Evolutionary conservation across 306 rosid species (phyloP), one percentile per base, ranked within the genome.

Genomic region (Vachellia collinsii): DNA sequence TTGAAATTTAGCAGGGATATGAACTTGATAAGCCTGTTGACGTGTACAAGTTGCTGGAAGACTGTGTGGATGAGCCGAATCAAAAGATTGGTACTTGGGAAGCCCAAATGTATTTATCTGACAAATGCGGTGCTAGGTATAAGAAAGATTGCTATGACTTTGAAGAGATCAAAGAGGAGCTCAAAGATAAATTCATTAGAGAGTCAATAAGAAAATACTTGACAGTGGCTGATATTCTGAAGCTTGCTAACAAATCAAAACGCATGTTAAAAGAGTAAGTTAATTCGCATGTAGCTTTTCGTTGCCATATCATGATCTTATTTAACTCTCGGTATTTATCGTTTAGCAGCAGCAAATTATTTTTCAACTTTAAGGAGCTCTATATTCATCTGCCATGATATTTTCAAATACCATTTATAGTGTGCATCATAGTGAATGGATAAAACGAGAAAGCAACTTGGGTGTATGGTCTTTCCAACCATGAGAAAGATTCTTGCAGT

Each of bases 241-340:
- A 83, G 77, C 84, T 91, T 77, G 73, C 88, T 68, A 19, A 13
- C 64, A 38, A 65, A 22, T 84, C 87, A 71, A 89, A 81, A 81
- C 11, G 36, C 78, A 92, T 95, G 79, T 77, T 95, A 85, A 87
- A 85, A 76, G 86, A 82, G 99, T 95, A 88, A 90, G 98, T 86
- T 67, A 63, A 61, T 67, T 79, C 46, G 38, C 84, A 17, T 51
- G 17, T 73, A 73, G 23, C 76, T 75, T 74, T 77, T 81, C 47
- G 43, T 41, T 75, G 51, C 50, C 66, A 70, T 64, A 73, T 7
- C 54, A 42, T 53, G 73, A 36, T 39, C 3, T 54, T 4, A 6
- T 22, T 59, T 59, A 10, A 23, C 36, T 82, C 54, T 42, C 36
- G 79, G 1, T 81, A 34, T 80, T 72, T 72, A 54, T 13, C 78